Evolutionary conservation across 1,284 basidiomycete species (phyloP).

Genomic region (Tetrapyrgos nigripes): DNA sequence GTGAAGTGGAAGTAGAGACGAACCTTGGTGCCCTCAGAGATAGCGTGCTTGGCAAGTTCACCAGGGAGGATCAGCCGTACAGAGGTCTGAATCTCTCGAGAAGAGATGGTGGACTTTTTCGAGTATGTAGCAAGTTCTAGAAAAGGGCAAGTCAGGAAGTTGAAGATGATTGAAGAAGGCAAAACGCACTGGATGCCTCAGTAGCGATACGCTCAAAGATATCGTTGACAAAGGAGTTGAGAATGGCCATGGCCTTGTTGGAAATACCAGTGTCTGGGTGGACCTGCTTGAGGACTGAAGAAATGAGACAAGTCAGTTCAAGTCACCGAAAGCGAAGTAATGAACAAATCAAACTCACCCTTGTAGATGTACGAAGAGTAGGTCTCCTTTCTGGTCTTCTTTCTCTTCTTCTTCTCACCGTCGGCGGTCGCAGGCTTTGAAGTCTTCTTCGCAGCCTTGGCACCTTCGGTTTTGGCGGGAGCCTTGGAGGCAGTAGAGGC

Average conservation of each 20-base stretch:
- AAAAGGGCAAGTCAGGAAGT: constrained; percentile 9
- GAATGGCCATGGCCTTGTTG: constrained; percentile 96
- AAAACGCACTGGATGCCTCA: constrained; percentile 80
- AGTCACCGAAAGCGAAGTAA: constrained; percentile 14
- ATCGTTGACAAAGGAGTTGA: constrained; percentile 94
- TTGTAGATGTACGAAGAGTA: constrained; percentile 97
- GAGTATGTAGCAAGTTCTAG: constrained; percentile 90
- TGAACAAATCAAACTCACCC: constrained; percentile 50
- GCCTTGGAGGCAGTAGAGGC: constrained; percentile 81
- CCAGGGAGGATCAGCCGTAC: constrained; percentile 92
- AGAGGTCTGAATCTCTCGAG: constrained; percentile 92
- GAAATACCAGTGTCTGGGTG: constrained; percentile 98
- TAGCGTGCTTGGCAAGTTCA: constrained; percentile 84
- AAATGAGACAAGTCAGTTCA: constrained; percentile 11
- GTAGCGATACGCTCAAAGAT: constrained; percentile 94
- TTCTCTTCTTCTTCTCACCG: constrained; percentile 82
- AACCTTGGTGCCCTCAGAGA: constrained; percentile 75
- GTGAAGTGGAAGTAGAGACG: not conserved
- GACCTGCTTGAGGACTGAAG: constrained; percentile 84
- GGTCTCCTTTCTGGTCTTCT: constrained; percentile 90
- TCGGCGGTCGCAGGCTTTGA: constrained; percentile 13
- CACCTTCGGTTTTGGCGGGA: constrained; percentile 74
- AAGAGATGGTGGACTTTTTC: constrained; percentile 94
- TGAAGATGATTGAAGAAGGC: constrained; percentile 1
- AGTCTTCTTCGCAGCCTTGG: constrained; percentile 88